Evolutionary conservation across 2,329 filamentous ascomycete species (phyloP).

Genomic region (Didymella exigua): DNA sequence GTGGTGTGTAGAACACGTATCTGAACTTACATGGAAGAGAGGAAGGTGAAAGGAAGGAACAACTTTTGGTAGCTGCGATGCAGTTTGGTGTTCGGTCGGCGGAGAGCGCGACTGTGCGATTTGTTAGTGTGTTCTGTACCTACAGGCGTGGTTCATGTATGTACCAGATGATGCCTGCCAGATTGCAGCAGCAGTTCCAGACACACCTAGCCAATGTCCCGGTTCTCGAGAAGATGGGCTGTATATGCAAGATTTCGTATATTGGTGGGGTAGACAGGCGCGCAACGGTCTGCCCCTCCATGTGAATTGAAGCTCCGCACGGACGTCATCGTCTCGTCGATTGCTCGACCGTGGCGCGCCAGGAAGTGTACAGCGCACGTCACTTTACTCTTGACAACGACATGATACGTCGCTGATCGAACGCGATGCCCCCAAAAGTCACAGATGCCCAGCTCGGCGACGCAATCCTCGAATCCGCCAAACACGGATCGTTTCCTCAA

Average conservation of each 20-base stretch:
- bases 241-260: neutral
- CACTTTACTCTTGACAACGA: conserved; percentile 9
- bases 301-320: conserved; percentile 18
- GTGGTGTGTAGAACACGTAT: neutral
- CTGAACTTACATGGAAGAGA: conserved; percentile 3
- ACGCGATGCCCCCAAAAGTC: conserved; percentile 37
- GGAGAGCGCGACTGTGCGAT: conserved; percentile 9
- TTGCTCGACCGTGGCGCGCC: conserved; percentile 13
- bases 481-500: conserved; percentile 62
- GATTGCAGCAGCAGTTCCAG: neutral
- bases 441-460: conserved; percentile 56
- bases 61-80: neutral
- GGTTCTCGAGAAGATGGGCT: neutral
- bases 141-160: neutral
- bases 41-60: neutral
- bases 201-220: conserved; percentile 2
- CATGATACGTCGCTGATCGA: conserved; percentile 23
- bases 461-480: conserved; percentile 69
- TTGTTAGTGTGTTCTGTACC: neutral
- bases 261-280: conserved; percentile 15
- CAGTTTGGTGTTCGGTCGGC: conserved; percentile 6
- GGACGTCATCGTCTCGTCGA: conserved; percentile 15
- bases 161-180: conserved; percentile 3
- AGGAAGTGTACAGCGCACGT: conserved; percentile 4
- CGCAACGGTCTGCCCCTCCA: conserved; percentile 11